These are phyloP conservation scores for Spatholobus suberectus DNA, from an alignment of 306 rosid genomes.

Conservation along the genomic window DNA sequence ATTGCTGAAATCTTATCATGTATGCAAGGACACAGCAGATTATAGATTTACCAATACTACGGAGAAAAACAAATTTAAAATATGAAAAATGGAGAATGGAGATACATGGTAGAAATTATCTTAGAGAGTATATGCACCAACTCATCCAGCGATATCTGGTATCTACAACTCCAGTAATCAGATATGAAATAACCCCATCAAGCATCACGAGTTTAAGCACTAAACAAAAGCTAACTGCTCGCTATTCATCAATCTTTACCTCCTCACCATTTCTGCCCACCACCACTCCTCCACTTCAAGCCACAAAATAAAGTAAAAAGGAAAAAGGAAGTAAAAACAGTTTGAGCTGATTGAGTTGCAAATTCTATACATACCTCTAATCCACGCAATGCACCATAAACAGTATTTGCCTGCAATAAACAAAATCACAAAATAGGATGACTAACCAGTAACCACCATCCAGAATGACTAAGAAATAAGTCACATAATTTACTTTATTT, in stretches of 20 bases:
- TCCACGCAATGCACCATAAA: conserved; percentile 60
- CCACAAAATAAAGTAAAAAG: not conserved
- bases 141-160: conserved; percentile 6
- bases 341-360: conserved; percentile 14
- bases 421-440: conserved; percentile 29
- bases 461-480: conserved; percentile 27
- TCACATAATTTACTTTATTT: conserved; percentile 19
- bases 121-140: not conserved
- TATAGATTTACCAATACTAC: not conserved
- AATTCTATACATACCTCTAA: conserved; percentile 52
- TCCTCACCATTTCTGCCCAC: conserved; percentile 1
- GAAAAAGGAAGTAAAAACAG: not conserved
- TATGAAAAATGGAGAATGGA: conserved; percentile 26
- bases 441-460: conserved; percentile 9
- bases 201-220: conserved; percentile 29
- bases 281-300: conserved; percentile 7
- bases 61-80: conserved; percentile 8
- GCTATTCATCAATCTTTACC: conserved; percentile 18
- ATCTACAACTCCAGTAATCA: conserved; percentile 13
- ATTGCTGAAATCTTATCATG: not conserved
- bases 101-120: not conserved
- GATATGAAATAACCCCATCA: not conserved
- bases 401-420: conserved; percentile 54
- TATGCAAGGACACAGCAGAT: not conserved
- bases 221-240: conserved; percentile 30